Evolutionary conservation across 176 grass and related monocot species (phyloP), one percentile per base, ranked within the genome.

Genomic region (Rhynchospora tenuis): DNA sequence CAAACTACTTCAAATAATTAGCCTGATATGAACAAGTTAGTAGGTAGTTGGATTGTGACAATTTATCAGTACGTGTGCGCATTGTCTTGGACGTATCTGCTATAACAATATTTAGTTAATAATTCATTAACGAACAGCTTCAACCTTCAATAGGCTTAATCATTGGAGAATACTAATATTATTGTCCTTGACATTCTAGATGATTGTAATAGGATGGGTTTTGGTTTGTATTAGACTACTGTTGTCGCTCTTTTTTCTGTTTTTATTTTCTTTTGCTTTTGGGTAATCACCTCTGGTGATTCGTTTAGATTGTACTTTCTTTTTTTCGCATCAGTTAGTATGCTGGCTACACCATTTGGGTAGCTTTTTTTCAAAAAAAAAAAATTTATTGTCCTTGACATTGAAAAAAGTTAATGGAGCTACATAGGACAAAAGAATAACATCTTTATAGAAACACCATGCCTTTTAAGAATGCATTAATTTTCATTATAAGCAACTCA

Each of bases 11-110:
- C n/a, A 3, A 70, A 70, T 70, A 70, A 45, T 45, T 70, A 70
- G 55, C 77, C 24, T 80, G n/a, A 80, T 80, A 80, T 60, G 76
- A 38, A 80, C 76, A 80, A 80, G 10, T 60, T 29, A 58, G 4
- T 7, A 9, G 20, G 47, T 60, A 80, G 76, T 59, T 58, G 76
- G 55, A 60, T 60, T 14, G 13, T 78, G 73, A 55, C 73, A 78
- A 56, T 10, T 29, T 52, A 78, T 15, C 44, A 79, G 50, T 33
- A 43, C 33, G 15, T 68, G 65, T 68, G 65, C 65, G 42, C 65
- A 68, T 14, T 68, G 42, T 43, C 14, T 68, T 42, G 31, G 65
- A 68, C 29, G 42, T 43, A 43, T 68, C 27, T 68, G 31, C 58
- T 7, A 60, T 23, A 19, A 60, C n/a, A 60, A 60, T 60, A 60